Evolutionary conservation across 2,329 filamentous ascomycete genomes (phyloP), one percentile per base, ranked within the genome.

Genomic region (Alternaria solani): DNA sequence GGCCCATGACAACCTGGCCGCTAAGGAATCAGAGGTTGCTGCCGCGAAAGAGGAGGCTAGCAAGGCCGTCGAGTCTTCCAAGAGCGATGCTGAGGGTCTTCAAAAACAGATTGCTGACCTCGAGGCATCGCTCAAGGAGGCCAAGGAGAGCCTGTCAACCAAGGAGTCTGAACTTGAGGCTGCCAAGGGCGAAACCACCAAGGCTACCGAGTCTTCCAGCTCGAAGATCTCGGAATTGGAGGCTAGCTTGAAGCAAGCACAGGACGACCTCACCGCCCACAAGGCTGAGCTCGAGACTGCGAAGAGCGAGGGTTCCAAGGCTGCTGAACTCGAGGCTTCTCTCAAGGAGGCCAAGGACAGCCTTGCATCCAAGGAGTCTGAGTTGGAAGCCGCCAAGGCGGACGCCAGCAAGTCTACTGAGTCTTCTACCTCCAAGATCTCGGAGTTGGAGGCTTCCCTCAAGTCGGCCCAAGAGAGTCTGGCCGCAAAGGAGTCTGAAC

Each of bases 1-100:
- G 36, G 64, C 63, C 9, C 60, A 67, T 18, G 66, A 65, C 9
- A 60, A 62, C 48, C 57, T 66, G 38, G 59, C 67, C 4, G 47
- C 67, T 16, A 73, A 71, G 51, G 71, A 71, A 48, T 59, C 68
- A 43, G 69, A 72, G 51, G 48, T 73, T 28, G 57, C 66, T 20
- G 55, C 63, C 9, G 64, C 67, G 9, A 66, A 72, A 39, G 59
- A 63, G 14, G 69, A 71, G 48, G 61, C 47, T 11, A 59, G 36
- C 57, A 69, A 70, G 48, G 64, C 65, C 14, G 57, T 58, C 11
- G 70, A 68, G 47, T 62, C 65, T 23, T 63, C 63, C 11, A 65
- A 69, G 57, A 57, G 57, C 9, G 62, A 67, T 34, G 55, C 57
- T 26, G 64, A 68, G 20, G 57, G 53, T 39, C 65, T 66, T 7